These are phyloP conservation scores for Pythium phragmitis DNA, from an alignment of 352 stramenopile genomes.

Conservation along the genomic window DNA sequence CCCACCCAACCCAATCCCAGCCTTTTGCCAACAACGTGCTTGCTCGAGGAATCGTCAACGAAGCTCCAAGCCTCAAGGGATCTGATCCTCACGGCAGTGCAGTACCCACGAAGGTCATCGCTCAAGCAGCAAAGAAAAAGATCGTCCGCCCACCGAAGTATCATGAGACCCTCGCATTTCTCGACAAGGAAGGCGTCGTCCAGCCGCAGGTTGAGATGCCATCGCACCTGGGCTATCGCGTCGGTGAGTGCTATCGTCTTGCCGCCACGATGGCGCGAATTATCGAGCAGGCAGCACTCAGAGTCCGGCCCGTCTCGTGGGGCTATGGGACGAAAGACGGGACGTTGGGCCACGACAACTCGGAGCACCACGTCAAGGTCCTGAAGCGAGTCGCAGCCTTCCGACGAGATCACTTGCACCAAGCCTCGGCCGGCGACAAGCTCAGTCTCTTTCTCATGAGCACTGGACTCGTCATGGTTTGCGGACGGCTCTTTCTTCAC, in stretches of 20 bases:
- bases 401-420: constrained; percentile 33
- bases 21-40: neutral
- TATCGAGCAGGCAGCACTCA: constrained; percentile 26
- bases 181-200: constrained; percentile 36
- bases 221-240: constrained; percentile 24
- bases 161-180: constrained; percentile 44
- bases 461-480: constrained; percentile 42
- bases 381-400: constrained; percentile 44
- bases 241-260: constrained; percentile 42
- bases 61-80: neutral
- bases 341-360: constrained; percentile 39
- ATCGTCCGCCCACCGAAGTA: constrained; percentile 39
- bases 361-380: constrained; percentile 16
- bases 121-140: constrained; percentile 32
- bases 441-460: constrained; percentile 67
- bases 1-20: neutral
- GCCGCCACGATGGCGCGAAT: constrained; percentile 41
- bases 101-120: neutral
- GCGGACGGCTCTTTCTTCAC: constrained; percentile 48
- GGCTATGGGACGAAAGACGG: constrained; percentile 55
- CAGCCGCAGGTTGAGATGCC: constrained; percentile 1
- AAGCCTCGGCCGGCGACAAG: constrained; percentile 49
- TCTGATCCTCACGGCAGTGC: neutral
- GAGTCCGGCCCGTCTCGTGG: constrained; percentile 46
- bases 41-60: neutral